Conservation (phyloP, 2,329 filamentous ascomycete genomes). For the Pestalotiopsis fici region DNA sequence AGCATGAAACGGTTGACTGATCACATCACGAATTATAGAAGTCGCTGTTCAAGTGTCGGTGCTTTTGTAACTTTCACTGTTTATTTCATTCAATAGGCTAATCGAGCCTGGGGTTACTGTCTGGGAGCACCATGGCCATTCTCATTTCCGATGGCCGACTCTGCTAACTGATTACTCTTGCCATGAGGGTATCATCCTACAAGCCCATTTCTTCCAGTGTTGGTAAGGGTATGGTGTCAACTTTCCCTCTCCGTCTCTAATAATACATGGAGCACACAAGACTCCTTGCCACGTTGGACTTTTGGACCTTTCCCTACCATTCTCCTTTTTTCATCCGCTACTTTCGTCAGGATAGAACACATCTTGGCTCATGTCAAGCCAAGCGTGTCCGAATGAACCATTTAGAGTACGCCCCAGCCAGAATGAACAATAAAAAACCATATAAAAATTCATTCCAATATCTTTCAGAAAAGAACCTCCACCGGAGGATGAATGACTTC, state of each 20-base stretch:
- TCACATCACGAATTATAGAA: too few relatives aligned
- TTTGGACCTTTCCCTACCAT: background rate
- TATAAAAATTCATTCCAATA: background rate
- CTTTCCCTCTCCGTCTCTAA: background rate
- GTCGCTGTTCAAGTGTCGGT: too few relatives aligned
- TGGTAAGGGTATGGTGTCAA: background rate
- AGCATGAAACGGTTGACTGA: too few relatives aligned
- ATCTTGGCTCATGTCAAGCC: background rate
- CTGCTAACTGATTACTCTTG: background rate
- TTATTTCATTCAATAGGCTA: background rate
- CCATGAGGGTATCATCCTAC: background rate
- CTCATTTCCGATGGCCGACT: background rate
- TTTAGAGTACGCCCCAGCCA: background rate
- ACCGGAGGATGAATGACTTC: background rate
- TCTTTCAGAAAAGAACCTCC: background rate
- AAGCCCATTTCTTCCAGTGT: background rate
- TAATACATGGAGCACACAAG: conserved; percentile 4
- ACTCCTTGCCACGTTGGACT: background rate
- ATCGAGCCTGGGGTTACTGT: background rate
- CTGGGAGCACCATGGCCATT: background rate
- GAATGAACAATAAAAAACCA: background rate
- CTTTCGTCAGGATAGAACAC: background rate
- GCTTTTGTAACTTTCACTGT: background rate
- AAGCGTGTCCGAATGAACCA: background rate
- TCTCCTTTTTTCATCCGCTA: background rate